Percentiles rank a stretch among this genome's conserved stretches.
These are phyloP conservation scores for Stropharia rugosoannulata DNA, from an alignment of 768 basidiomycete species.

Conservation along the genomic window DNA sequence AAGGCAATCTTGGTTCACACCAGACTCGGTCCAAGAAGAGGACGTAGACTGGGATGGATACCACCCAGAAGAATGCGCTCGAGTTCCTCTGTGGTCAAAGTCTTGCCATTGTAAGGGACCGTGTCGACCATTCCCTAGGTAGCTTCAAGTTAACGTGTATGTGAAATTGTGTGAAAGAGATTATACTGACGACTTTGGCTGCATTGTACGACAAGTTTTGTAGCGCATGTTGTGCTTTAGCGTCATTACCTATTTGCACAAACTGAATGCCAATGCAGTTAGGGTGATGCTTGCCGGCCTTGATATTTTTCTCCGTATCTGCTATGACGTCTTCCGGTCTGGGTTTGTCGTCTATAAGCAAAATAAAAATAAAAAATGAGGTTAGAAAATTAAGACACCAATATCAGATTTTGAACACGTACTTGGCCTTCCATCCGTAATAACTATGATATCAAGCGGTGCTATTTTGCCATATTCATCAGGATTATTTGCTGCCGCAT, in stretches of 20 bases:
- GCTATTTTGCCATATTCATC: constrained; percentile 20
- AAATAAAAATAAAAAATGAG: no score
- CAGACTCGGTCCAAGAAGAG: neutral
- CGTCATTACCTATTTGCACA: constrained; percentile 31
- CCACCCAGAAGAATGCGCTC: constrained; percentile 32
- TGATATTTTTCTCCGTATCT: constrained; percentile 22
- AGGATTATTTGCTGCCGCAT: constrained; percentile 11
- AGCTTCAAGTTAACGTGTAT: neutral
- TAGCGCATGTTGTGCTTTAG: constrained; percentile 18
- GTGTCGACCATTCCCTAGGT: constrained; percentile 31
- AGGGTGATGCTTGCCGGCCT: constrained; percentile 26
- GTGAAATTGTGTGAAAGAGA: neutral
- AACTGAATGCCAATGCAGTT: constrained; percentile 32
- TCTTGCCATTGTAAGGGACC: constrained; percentile 21
- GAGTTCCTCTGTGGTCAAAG: constrained; percentile 26
- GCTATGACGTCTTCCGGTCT: constrained; percentile 14
- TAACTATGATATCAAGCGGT: constrained; percentile 31
- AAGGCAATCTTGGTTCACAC: no score
- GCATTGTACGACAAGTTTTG: constrained; percentile 22
- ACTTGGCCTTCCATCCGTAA: constrained; percentile 33
- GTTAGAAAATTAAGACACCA: no score
- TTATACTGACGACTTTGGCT: constrained; percentile 22
- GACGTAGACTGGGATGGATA: constrained; percentile 29
- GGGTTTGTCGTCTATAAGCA: constrained; percentile 10
- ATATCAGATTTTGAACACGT: neutral